phyloP scores from a whole-genome alignment of 495 filamentous ascomycete species.

The Haplographium delicatum region DNA sequence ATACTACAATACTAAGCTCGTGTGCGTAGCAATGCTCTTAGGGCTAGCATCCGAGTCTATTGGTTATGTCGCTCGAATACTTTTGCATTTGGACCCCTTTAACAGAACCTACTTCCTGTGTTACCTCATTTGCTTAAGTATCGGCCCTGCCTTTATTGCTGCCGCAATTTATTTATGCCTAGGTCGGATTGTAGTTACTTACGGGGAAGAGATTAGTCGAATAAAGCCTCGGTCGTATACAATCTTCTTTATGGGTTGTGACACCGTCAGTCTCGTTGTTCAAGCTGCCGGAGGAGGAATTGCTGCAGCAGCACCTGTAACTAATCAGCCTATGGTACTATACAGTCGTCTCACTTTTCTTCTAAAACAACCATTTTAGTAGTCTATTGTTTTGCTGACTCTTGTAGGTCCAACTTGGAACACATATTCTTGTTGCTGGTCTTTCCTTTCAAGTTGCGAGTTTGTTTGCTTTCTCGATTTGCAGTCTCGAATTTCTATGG shows the following conservation, averaged over 20 bases:
- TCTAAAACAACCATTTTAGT: no score
- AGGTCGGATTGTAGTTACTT: conserved; percentile 48
- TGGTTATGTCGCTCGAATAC: conserved; percentile 34
- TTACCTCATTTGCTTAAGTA: conserved; percentile 41
- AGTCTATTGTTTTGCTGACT: no score
- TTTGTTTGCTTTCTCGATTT: conserved; percentile 40
- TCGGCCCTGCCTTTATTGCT: conserved; percentile 57
- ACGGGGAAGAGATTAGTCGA: conserved; percentile 54
- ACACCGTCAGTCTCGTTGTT: conserved; percentile 54
- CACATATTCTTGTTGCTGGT: conserved; percentile 61
- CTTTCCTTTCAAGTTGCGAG: conserved; percentile 51
- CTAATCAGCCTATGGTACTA: conserved; percentile 5
- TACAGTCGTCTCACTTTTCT: not conserved
- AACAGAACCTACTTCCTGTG: conserved; percentile 27
- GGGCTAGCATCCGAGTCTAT: conserved; percentile 24
- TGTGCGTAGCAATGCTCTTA: conserved; percentile 6
- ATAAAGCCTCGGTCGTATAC: conserved; percentile 49
- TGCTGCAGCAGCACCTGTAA: conserved; percentile 36
- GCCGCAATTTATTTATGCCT: conserved; percentile 60
- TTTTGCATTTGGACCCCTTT: conserved; percentile 36
- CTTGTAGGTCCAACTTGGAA: conserved; percentile 33
- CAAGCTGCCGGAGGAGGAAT: conserved; percentile 58
- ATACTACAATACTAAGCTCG: not conserved
- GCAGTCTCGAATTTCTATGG: conserved; percentile 36
- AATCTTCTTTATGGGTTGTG: conserved; percentile 48